Base-by-base conservation (phyloP, 345 rosid genomes). In the Ceriops zippeliana region DNA sequence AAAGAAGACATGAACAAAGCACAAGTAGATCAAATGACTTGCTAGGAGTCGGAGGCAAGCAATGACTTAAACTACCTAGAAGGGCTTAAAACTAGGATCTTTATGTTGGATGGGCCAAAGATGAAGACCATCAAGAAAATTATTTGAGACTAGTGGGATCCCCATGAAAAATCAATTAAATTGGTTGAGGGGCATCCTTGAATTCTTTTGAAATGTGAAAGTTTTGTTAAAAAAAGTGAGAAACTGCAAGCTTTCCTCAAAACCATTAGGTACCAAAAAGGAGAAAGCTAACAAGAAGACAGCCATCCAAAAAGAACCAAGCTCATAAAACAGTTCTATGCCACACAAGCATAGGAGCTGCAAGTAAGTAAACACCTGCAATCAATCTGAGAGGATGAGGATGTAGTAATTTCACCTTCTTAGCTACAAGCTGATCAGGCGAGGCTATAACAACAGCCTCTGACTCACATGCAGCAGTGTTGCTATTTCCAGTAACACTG, bases 391-490 rank as follows among this genome's bases (percentile, higher is more conserved):
- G 30, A 28, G 30, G 2, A 28, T 28, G 30, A 54, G 20, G 24
- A 37, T 63, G 32, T 65, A 68, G 73, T 78, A 66, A 79, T 21
- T 49, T 70, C 72, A 92, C 86, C 89, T 84, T 80, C 58, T 81
- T 81, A 76, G 69, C 62, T 49, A 75, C 71, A 62, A 62, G 73
- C 63, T 78, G 84, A 62, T 81, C 87, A 66, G 52, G 69, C 67
- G 65, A 74, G 58, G 77, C 81, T 70, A 58, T 53, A 53, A 66
- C 71, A 73, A 38, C 20, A 52, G 66, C 71, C 49, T 66, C 85
- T 32, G 70, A 59, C 76, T 84, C 90, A 17, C 83, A 72, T 66
- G 82, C 96, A 78, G 38, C 74, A 73, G 78, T 70, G 77, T 74
- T 85, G 49, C 73, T 67, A 72, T 70, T 75, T 61, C 72, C 88